Conservation (phyloP, 139 green algal species). For the Bryopsis sp. region DNA sequence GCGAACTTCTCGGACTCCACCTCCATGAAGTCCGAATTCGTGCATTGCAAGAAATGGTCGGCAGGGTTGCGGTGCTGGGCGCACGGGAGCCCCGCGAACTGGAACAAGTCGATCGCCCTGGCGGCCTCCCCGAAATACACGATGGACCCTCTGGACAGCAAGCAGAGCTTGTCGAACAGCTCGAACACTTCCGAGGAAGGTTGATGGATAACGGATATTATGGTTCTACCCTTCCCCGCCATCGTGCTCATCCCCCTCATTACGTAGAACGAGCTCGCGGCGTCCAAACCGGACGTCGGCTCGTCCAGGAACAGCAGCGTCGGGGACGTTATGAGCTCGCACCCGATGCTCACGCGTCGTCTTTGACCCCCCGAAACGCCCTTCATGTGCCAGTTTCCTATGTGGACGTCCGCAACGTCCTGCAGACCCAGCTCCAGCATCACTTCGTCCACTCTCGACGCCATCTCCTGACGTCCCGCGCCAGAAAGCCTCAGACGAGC, state of each 20-base stretch:
- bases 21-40: constrained; percentile 56
- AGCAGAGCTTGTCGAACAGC: constrained; percentile 11
- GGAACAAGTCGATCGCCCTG: constrained; percentile 39
- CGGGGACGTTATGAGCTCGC: constrained; percentile 63
- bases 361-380: constrained; percentile 52
- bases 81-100: constrained; percentile 43
- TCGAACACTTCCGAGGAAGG: constrained; percentile 9
- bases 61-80: constrained; percentile 38
- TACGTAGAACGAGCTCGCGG: constrained; percentile 46
- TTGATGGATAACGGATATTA: constrained; percentile 20
- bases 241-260: constrained; percentile 22
- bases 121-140: constrained; percentile 48
- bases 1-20: not conserved
- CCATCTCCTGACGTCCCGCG: constrained; percentile 3
- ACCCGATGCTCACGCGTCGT: constrained; percentile 60
- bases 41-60: constrained; percentile 60
- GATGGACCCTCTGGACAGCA: constrained; percentile 8
- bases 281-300: constrained; percentile 67
- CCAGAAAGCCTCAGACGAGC: constrained; percentile 29
- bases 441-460: constrained; percentile 23
- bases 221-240: not conserved
- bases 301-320: constrained; percentile 80
- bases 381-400: constrained; percentile 25
- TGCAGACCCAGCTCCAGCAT: constrained; percentile 32
- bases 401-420: constrained; percentile 3